These are phyloP conservation scores for Ustilago tritici DNA, from an alignment of 1,284 basidiomycete species.

Conservation along the genomic window DNA sequence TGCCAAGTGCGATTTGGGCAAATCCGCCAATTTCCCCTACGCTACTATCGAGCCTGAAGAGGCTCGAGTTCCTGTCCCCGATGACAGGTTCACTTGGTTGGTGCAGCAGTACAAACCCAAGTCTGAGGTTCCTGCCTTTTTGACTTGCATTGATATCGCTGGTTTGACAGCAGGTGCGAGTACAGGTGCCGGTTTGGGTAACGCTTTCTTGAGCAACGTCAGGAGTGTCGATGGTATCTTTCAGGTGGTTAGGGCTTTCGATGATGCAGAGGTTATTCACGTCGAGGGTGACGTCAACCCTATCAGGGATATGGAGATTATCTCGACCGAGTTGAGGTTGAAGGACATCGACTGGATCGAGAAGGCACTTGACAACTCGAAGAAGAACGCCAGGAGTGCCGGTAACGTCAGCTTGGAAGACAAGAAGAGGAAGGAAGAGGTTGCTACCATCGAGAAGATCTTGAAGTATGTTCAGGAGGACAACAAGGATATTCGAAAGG, in stretches of 20 bases:
- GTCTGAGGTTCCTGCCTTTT: conserved; percentile 88
- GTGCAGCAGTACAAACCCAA: conserved; percentile 89
- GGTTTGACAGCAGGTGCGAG: conserved; percentile 96
- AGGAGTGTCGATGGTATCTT: conserved; percentile 99
- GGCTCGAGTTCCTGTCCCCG: conserved; percentile 96
- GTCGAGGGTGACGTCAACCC: conserved; percentile 99
- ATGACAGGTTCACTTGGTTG: conserved; percentile 94
- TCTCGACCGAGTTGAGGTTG: conserved; percentile 81
- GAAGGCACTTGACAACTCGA: conserved; percentile 80
- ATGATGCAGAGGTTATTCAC: conserved; percentile 98
- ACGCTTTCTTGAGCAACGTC: conserved; percentile 97
- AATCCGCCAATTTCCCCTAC: conserved; percentile 98
- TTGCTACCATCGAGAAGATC: conserved; percentile 85
- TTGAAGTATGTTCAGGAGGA: conserved; percentile 83
- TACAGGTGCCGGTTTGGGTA: conserved; percentile 96
- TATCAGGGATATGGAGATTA: conserved; percentile 96
- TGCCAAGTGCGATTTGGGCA: conserved; percentile 88
- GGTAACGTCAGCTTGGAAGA: conserved; percentile 87
- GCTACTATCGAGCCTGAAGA: conserved; percentile 79
- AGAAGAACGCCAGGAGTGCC: conserved; percentile 62
- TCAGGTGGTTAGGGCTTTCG: conserved; percentile 97
- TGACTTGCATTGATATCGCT: conserved; percentile 99
- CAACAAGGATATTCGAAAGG: conserved; percentile 91
- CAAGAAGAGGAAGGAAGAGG: conserved; percentile 96
- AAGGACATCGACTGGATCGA: conserved; percentile 99